Evolutionary conservation across 257 asterid species (phyloP).

Genomic region (Solanum verrucosum): DNA sequence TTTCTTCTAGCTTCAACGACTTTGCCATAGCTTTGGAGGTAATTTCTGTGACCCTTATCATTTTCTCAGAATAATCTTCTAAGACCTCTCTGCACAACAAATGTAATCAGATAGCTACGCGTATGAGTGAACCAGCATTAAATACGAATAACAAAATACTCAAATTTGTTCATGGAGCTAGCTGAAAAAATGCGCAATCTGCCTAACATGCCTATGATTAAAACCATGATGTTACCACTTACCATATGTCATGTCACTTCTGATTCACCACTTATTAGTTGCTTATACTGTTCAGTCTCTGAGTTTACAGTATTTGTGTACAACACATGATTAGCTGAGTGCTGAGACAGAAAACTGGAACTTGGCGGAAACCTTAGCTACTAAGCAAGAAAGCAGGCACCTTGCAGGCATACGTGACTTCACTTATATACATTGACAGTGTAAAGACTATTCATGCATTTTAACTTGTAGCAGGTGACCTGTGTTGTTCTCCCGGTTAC

Average conservation of each 20-base stretch:
- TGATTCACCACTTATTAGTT: background rate
- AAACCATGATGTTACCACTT: background rate
- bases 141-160: background rate
- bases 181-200: background rate
- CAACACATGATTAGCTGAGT: background rate
- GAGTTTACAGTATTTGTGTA: background rate
- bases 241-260: background rate
- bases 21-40: conserved; percentile 40
- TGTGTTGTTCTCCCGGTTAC: background rate
- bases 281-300: background rate
- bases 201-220: background rate
- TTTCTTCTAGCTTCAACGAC: conserved; percentile 32
- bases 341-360: background rate
- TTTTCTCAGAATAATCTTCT: conserved; percentile 24
- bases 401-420: background rate
- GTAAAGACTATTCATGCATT: background rate
- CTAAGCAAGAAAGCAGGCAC: background rate
- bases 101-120: background rate
- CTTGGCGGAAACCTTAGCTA: background rate
- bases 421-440: background rate
- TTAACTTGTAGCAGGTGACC: background rate
- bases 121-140: background rate
- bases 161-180: background rate
- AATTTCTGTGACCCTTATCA: conserved; percentile 19
- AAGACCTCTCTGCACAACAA: conserved; percentile 16